These are phyloP conservation scores for Schizothecium vesticola DNA, from an alignment of 495 filamentous ascomycete genomes.

Conservation along the genomic window DNA sequence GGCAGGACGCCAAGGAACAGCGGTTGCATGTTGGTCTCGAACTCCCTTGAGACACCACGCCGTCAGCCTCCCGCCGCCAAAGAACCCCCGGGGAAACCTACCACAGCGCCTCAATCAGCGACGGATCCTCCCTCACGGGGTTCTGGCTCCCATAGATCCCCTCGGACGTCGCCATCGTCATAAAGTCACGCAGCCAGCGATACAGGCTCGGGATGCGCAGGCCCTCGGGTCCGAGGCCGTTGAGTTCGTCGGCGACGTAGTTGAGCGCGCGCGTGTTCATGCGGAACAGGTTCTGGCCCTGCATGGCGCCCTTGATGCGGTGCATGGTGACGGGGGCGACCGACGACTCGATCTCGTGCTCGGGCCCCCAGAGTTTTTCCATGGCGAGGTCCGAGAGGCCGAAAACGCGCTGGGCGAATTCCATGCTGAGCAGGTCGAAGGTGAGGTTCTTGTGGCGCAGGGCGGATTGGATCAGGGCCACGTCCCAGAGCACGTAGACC, in stretches of 20 bases:
- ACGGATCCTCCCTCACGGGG: conserved; percentile 19
- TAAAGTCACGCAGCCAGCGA: conserved; percentile 26
- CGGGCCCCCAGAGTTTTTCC: background rate
- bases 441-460: conserved; percentile 7
- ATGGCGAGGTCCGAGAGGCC: background rate
- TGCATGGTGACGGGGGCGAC: background rate
- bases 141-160: conserved; percentile 28
- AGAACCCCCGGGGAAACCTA: background rate
- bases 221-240: background rate
- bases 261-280: conserved; percentile 6
- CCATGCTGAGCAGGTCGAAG: background rate
- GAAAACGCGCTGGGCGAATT: conserved; percentile 4
- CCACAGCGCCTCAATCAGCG: conserved; percentile 18
- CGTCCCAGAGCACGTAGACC: conserved; percentile 1
- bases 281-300: background rate
- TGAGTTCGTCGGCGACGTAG: conserved; percentile 6
- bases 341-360: background rate
- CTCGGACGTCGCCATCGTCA: conserved; percentile 26
- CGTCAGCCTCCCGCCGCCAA: conserved; percentile 13
- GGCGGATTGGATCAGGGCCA: conserved; percentile 1
- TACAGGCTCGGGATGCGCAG: conserved; percentile 19
- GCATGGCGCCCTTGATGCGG: conserved; percentile 2
- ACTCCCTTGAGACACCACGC: conserved; percentile 8
- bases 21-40: conserved; percentile 26
- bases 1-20: conserved; percentile 25